Base-by-base conservation (phyloP, 352 stramenopile genomes). In the Phytophthora hibernalis region DNA sequence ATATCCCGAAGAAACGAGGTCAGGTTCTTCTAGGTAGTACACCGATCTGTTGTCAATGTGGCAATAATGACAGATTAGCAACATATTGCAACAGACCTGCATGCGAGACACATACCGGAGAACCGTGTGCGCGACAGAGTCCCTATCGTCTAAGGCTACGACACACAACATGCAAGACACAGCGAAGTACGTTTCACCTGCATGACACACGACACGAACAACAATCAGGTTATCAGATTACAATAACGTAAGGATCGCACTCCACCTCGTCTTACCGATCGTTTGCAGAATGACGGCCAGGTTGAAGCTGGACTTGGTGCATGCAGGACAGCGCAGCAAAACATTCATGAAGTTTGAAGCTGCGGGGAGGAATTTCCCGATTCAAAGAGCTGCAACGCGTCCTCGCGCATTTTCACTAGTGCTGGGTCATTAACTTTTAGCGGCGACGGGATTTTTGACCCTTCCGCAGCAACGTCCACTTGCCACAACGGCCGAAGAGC, bases 91-190 rank as follows among this genome's bases (percentile, higher is more conserved):
- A 18, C 13, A 43, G 15, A 50, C 6, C 5, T 15, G 40, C 42
- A 40, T 28, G 49, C 59, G 21, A 18, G 40, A 30, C 24, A 43
- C 59, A 11, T 68, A 91, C 83, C 82, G 61, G 20, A 94, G 75
- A 8, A 94, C 81, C 13, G 83, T 92, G 44, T 94, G 86, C 5
- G 86, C 84, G n/a, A 92, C 84, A 0, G 80, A 86, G 61, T 94
- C 86, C 49, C 77, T 80, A 54, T 92, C 83, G 28, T 90, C 77
- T 7, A 76, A 53, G 4, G 70, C 62, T 18, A 94, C 79, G n/a
- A 92, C 86, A n/a, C 80, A 76, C 24, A 93, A 64, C 79, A 92
- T 93, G 59, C 74, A 77, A 20, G 70, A 58, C 43, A 90, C 74
- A 9, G 84, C 83, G 45, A 94, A 89, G 49, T 87, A 88, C 16